Evolutionary conservation across 2,329 filamentous ascomycete genomes (phyloP).

Genomic region (Fusarium circinatum): DNA sequence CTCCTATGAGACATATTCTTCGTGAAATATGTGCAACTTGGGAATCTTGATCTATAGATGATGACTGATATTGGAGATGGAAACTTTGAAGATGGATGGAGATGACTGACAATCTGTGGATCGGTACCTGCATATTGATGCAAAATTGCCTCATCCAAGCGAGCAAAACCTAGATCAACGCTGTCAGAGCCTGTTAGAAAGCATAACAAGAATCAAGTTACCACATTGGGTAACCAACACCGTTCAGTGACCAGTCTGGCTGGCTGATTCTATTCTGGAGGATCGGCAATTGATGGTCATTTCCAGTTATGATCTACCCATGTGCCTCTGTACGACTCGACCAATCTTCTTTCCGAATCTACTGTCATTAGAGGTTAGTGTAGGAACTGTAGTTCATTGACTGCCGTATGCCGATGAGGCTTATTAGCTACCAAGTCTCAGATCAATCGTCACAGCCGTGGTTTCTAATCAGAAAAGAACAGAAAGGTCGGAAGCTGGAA

Average conservation of each 20-base stretch:
- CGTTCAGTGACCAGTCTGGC: conserved; percentile 24
- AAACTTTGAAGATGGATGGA: background rate
- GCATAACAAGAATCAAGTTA: background rate
- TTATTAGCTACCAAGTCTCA: conserved; percentile 3
- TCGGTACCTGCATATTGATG: conserved; percentile 12
- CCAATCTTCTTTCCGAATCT: background rate
- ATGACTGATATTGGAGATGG: background rate
- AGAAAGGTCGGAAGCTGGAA: background rate
- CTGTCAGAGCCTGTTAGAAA: background rate
- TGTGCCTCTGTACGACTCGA: background rate
- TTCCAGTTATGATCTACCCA: background rate
- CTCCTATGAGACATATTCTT: background rate
- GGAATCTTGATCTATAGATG: background rate
- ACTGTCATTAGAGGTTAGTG: background rate
- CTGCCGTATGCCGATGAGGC: conserved; percentile 16
- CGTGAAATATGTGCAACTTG: background rate
- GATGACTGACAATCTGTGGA: background rate
- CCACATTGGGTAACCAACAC: conserved; percentile 13
- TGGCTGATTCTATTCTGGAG: conserved; percentile 7
- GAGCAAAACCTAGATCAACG: background rate
- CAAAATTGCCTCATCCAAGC: conserved; percentile 12
- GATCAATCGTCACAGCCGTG: conserved; percentile 1
- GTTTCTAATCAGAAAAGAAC: background rate
- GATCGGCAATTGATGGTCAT: conserved; percentile 17
- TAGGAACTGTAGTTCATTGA: background rate